phyloP scores from a whole-genome alignment of 495 filamentous ascomycete species.

The Daldinia bambusicola region DNA sequence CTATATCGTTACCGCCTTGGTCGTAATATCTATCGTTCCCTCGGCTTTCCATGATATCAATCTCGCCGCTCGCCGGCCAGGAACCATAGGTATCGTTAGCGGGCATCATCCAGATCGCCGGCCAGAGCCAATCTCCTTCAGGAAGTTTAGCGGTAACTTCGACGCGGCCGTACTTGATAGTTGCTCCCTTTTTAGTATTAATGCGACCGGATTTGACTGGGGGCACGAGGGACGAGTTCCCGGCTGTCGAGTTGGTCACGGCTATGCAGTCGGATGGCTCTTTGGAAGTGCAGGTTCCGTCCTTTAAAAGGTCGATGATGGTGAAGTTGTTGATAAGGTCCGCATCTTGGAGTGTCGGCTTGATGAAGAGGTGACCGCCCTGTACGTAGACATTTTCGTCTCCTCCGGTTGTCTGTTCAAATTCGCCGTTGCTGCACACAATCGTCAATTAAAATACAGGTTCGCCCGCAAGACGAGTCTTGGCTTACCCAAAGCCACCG shows the following conservation, averaged over 20 bases:
- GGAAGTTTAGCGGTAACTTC: slow-evolving; percentile 82
- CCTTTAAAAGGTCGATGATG: slow-evolving; percentile 70
- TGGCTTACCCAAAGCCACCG: slow-evolving; percentile 80
- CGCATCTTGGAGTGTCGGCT: slow-evolving; percentile 78
- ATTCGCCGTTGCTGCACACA: slow-evolving; percentile 75
- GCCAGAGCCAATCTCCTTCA: slow-evolving; percentile 87
- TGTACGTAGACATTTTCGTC: slow-evolving; percentile 79
- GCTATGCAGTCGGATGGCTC: slow-evolving; percentile 67
- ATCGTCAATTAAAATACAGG: slow-evolving; percentile 11
- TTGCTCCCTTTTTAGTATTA: slow-evolving; percentile 73
- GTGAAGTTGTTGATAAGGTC: slow-evolving; percentile 69
- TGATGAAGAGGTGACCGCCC: slow-evolving; percentile 75
- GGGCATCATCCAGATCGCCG: slow-evolving; percentile 92
- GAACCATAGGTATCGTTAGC: slow-evolving; percentile 74
- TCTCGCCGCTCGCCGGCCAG: slow-evolving; percentile 87
- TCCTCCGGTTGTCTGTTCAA: slow-evolving; percentile 75
- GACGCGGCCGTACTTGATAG: slow-evolving; percentile 82
- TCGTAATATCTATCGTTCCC: slow-evolving; percentile 80
- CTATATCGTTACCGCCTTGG: slow-evolving; percentile 83
- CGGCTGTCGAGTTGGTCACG: slow-evolving; percentile 68
- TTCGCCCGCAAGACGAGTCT: neutral
- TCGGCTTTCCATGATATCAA: slow-evolving; percentile 81
- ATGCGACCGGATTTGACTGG: slow-evolving; percentile 83
- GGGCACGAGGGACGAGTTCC: slow-evolving; percentile 78
- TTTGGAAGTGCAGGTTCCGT: slow-evolving; percentile 72